phyloP scores from a whole-genome alignment of 768 basidiomycete genomes.

The Tulasnella sp. region DNA sequence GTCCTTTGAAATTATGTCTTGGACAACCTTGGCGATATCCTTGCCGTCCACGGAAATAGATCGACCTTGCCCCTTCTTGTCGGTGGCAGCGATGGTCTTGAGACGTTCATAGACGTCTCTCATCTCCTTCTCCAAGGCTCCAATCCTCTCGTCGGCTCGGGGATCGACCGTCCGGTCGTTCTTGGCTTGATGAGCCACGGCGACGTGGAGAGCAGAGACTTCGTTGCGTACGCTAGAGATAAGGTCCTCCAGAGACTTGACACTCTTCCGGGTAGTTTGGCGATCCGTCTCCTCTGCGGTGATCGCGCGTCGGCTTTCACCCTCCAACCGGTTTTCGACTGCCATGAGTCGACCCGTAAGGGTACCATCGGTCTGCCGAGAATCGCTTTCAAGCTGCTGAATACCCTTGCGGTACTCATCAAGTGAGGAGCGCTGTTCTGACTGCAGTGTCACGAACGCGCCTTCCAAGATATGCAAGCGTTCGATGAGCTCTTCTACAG shows the following conservation, averaged over 20 bases:
- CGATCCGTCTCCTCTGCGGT: slow-evolving; percentile 54
- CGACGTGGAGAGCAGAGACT: slow-evolving; percentile 21
- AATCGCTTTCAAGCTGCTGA: slow-evolving; percentile 5
- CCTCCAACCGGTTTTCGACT: slow-evolving; percentile 54
- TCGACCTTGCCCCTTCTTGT: slow-evolving; percentile 15
- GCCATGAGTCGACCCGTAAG: slow-evolving; percentile 51
- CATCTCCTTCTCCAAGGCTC: slow-evolving; percentile 14
- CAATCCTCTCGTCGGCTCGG: slow-evolving; percentile 10
- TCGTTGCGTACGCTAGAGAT: slow-evolving; percentile 21
- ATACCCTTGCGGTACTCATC: slow-evolving; percentile 52
- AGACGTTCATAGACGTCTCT: slow-evolving; percentile 19
- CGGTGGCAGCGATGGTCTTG: neutral
- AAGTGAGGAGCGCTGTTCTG: slow-evolving; percentile 32
- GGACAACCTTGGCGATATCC: slow-evolving; percentile 66
- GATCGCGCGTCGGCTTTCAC: slow-evolving; percentile 41
- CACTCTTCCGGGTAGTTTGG: slow-evolving; percentile 43
- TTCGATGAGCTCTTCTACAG: slow-evolving; percentile 60
- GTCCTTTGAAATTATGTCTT: slow-evolving; percentile 80
- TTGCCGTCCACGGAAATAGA: slow-evolving; percentile 51
- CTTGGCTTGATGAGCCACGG: neutral
- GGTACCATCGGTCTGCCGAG: slow-evolving; percentile 45
- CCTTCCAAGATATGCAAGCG: slow-evolving; percentile 62
- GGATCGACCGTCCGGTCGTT: neutral
- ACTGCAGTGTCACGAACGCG: slow-evolving; percentile 52
- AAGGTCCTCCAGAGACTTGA: slow-evolving; percentile 53